Base-by-base conservation (phyloP, 2,329 filamentous ascomycete species). In the Xenoacremonium recifei region DNA sequence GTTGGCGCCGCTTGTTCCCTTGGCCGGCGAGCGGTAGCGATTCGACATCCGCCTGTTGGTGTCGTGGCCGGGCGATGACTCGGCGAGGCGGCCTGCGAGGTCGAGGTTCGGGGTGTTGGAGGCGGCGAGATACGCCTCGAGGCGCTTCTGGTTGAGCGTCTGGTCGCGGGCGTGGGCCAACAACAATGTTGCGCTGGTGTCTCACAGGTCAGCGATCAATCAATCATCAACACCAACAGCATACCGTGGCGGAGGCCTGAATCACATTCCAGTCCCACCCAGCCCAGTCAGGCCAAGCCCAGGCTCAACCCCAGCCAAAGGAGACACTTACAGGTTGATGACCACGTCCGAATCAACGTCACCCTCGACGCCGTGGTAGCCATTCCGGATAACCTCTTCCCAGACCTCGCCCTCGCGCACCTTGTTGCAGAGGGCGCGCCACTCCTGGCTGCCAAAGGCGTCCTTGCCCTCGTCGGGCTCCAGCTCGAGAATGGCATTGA, bases 281-380 rank as follows among this genome's bases (percentile, higher is more conserved):
- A n/a, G n/a, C n/a, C n/a, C n/a, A n/a, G n/a, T n/a, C n/a, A n/a
- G n/a, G n/a, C n/a, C n/a, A n/a, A n/a, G n/a, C n/a, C n/a, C n/a
- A n/a, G n/a, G n/a, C n/a, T n/a, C n/a, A n/a, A n/a, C n/a, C n/a
- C n/a, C n/a, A n/a, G n/a, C n/a, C n/a, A n/a, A n/a, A n/a, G n/a
- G n/a, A n/a, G n/a, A n/a, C n/a, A 66, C 82, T 68, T 68, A 90
- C 85, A 95, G 65, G 57, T 91, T 92, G 47, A 92, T 87, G 19
- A 99, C 89, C 6, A 99, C 92, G 59, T 99, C 93, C 2, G 89
- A 84, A 66, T 99, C 93, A 11, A 97, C 89, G 50, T 91, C 88
- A 15, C 88, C 90, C 66, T 97, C 92, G 37, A 84, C 76, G 19
- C 90, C 90, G 54, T 87, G 84, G 66, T 97, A 97, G 6, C 92